Base-by-base conservation (phyloP, 106 monocot species). In the Allium fistulosum region DNA sequence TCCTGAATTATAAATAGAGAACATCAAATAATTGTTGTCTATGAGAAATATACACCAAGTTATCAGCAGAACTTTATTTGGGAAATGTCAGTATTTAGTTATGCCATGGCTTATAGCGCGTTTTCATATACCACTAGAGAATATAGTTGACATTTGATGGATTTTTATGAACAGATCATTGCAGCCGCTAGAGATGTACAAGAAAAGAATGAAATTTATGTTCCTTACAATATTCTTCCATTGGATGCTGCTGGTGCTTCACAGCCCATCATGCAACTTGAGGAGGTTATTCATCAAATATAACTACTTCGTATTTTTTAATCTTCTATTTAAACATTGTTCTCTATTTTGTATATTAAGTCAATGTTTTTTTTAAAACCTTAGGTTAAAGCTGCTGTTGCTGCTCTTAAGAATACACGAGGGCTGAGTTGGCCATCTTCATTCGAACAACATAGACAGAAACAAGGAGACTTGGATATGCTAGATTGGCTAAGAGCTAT, bases 171-270 rank as follows among this genome's bases (percentile, higher is more conserved):
- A 57, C 72, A 99, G 99, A 93, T 99, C 53, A 93, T 90, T 76
- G 90, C 90, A 62, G 80, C 90, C 47, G 90, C 91, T 45, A 90
- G 71, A 87, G 93, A 99, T 81, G 92, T 99, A 45, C 89, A 93
- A 75, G 92, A 93, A 72, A 99, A 99, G 79, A 90, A 87, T 66
- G 87, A 93, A 74, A 93, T 93, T 16, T 99, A 85, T 75, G 77
- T 78, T 17, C 99, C 92, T 26, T 99, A 90, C 63, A 99, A 93
- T 72, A 99, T 99, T 53, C 90, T 99, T 62, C 99, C 99, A 48
- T 69, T 99, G 56, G 92, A 99, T 81, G 92, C 90, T 63, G 92
- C 99, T 51, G 93, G 99, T 71, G 92, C 99, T 68, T 99, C 92
- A 14, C 97, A 92, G 57, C 82, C 86, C 15, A 90, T 99, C 59